Percentiles rank a stretch among this genome's conserved stretches.
Conservation (phyloP, 1,284 basidiomycete species). For the Moniliophthora roreri region DNA sequence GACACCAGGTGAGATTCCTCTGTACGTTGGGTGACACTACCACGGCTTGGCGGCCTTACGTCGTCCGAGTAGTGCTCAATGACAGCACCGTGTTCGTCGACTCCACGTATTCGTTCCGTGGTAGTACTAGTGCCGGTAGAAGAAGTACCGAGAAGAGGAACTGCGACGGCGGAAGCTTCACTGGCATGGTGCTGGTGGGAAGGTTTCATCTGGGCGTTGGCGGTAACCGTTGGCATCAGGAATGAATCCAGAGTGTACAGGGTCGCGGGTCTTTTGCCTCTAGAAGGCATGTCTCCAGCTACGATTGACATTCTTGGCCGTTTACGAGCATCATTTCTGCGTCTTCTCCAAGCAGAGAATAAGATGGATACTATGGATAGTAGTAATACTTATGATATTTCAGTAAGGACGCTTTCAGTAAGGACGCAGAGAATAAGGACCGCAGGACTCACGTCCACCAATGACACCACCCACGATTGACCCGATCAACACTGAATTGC, state of each 20-base stretch:
- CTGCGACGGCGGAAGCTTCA: neutral
- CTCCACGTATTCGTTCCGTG: neutral
- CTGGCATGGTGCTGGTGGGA: neutral
- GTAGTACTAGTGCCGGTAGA: neutral
- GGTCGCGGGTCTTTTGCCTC: constrained; percentile 4
- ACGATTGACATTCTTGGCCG: constrained; percentile 22
- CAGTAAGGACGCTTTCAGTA: neutral
- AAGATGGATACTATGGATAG: constrained; percentile 16
- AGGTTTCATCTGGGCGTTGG: neutral
- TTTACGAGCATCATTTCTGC: constrained; percentile 19
- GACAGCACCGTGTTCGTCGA: constrained; percentile 1
- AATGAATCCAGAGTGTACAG: neutral
- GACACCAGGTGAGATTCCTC: constrained; percentile 8
- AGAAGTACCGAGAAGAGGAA: neutral
- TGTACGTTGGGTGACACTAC: neutral
- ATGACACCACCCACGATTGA: constrained; percentile 13
- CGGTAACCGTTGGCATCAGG: neutral
- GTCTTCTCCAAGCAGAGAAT: constrained; percentile 20
- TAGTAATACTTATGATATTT: neutral
- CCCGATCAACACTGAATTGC: constrained; percentile 1
- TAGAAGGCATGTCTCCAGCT: constrained; percentile 14
- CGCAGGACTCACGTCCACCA: neutral
- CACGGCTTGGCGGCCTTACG: neutral
- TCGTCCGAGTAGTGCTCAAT: neutral
- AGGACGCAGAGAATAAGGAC: neutral